Base-by-base conservation (phyloP, 306 rosid genomes). In the Vigna mungo region DNA sequence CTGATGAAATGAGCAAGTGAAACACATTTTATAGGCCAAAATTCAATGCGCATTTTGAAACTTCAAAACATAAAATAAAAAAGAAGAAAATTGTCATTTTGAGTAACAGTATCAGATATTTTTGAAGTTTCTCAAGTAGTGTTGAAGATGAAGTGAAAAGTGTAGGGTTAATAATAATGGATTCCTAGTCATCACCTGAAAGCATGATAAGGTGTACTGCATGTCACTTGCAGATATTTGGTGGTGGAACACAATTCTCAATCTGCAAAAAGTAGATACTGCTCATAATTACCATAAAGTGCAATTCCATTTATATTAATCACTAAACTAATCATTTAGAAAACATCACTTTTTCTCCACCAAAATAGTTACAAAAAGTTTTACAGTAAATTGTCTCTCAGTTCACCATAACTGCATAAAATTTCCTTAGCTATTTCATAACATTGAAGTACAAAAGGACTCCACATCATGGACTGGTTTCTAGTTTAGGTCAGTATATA, bases 201-300 rank as follows among this genome's bases (percentile, higher is more conserved):
- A 92, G 88, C 91, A 89, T 7, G 92, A 82, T 75, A 94, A 48
- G 68, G 91, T 76, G 81, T 87, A 86, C 3, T 86, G 84, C 78
- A 84, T 87, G 41, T 91, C 97, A 13, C 68, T 79, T 58, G 60
- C 80, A 0, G 97, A 94, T 77, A 91, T 90, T 85, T 91, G 97
- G 84, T 94, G 90, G 88, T 91, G 98, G 51, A 87, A 75, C 60
- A 91, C 98, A 56, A 91, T 76, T 82, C 98, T 89, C 32, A 94
- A 30, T 71, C 98, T 92, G 88, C 20, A 77, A 82, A 9, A 62
- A 59, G 36, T n/a, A 70, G 72, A 54, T 34, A 14, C 9, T 41
- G 9, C 21, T 9, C 5, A 14, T 6, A 14, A 72, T 20, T 55
- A 53, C 11, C 58, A 52, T 52, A 17, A 52, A 52, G 4, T 18